Percentiles rank a stretch among this genome's conserved stretches.
Conservation (phyloP, 805 yeast genomes). For the Hanseniaspora mollemarum region DNA sequence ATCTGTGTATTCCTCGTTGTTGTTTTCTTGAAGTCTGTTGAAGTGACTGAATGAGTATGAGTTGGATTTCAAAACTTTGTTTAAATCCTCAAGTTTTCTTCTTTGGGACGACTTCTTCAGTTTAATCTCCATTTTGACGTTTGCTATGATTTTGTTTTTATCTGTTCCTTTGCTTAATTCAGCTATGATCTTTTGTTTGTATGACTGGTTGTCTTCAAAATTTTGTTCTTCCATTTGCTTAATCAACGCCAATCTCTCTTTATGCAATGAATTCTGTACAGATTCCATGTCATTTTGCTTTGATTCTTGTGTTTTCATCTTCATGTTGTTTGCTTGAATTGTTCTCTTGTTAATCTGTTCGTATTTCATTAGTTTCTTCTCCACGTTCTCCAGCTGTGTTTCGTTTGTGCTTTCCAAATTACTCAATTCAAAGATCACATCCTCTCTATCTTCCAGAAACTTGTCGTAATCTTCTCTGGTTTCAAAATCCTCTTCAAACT, state of each 20-base stretch:
- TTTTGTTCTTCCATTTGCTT: slow-evolving; percentile 48
- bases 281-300: slow-evolving; percentile 53
- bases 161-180: slow-evolving; percentile 37
- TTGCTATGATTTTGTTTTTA: slow-evolving; percentile 41
- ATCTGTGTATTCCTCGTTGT: slow-evolving; percentile 23
- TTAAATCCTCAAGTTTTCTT: slow-evolving; percentile 37
- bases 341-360: slow-evolving; percentile 63
- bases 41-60: slow-evolving; percentile 29
- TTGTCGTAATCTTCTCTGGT: slow-evolving; percentile 50
- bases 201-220: slow-evolving; percentile 33
- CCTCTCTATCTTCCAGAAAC: slow-evolving; percentile 77
- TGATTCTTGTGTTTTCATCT: slow-evolving; percentile 50
- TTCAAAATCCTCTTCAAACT: slow-evolving; percentile 61
- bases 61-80: slow-evolving; percentile 30
- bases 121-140: slow-evolving; percentile 40
- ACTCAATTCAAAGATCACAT: slow-evolving; percentile 42
- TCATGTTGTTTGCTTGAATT: slow-evolving; percentile 67
- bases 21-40: slow-evolving; percentile 22
- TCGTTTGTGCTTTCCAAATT: slow-evolving; percentile 49
- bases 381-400: slow-evolving; percentile 57
- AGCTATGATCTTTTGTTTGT: slow-evolving; percentile 47
- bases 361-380: slow-evolving; percentile 51
- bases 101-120: slow-evolving; percentile 55
- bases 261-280: slow-evolving; percentile 42
- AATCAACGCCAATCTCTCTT: slow-evolving; percentile 35